Conservation (phyloP, 768 basidiomycete species). For the Pleurotus giganteus region DNA sequence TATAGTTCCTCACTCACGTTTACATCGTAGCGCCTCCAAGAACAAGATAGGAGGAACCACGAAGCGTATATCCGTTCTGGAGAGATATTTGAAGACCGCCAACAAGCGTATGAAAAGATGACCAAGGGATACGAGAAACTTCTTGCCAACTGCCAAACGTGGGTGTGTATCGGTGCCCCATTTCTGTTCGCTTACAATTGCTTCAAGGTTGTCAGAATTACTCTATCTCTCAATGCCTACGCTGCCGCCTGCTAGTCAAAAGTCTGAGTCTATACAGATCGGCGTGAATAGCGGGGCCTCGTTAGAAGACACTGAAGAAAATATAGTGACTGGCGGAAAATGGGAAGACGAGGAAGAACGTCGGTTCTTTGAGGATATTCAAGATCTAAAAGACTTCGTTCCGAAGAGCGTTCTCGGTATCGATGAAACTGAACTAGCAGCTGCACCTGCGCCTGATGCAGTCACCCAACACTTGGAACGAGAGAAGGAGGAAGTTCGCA, state of each 20-base stretch:
- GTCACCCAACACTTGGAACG: constrained; percentile 43
- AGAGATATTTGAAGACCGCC: constrained; percentile 98
- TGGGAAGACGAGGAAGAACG: constrained; percentile 99
- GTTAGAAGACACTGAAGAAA: constrained; percentile 58
- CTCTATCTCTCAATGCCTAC: constrained; percentile 77
- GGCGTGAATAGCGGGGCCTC: constrained; percentile 43
- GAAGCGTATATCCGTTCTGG: constrained; percentile 99
- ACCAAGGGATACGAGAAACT: constrained; percentile 93
- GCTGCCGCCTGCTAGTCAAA: constrained; percentile 81
- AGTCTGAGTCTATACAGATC: constrained; percentile 79
- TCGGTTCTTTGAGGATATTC: constrained; percentile 89
- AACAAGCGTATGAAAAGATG: constrained; percentile 99
- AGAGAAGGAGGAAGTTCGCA: constrained; percentile 48
- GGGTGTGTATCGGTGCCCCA: constrained; percentile 20
- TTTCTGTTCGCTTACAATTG: constrained; percentile 1
- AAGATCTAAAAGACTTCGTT: constrained; percentile 89
- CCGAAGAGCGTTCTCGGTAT: constrained; percentile 86
- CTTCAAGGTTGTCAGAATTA: constrained; percentile 76
- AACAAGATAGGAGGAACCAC: constrained; percentile 94
- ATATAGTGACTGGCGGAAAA: constrained; percentile 64
- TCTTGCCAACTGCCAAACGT: constrained; percentile 86
- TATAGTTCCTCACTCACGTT: constrained; percentile 1
- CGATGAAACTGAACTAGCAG: constrained; percentile 38
- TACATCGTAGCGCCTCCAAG: constrained; percentile 76
- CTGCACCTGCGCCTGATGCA: background rate